Evolutionary conservation across 148 eudicot genomes (phyloP).

Genomic region (Camellia sinensis): DNA sequence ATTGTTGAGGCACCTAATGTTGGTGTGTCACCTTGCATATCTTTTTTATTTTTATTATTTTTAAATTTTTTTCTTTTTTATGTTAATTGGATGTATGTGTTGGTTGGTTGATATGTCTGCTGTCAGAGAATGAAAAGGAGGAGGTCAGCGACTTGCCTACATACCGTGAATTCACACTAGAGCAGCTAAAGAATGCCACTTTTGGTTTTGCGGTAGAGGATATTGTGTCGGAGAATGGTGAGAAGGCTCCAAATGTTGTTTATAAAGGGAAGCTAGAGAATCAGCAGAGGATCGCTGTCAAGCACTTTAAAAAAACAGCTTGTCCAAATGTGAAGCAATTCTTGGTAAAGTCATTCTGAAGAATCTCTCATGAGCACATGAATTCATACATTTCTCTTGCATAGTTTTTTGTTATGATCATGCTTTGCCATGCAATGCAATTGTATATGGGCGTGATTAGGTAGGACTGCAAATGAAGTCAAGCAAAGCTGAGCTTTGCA

Average conservation of each 20-base stretch:
- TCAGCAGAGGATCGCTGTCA: constrained; percentile 58
- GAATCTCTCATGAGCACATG: no score
- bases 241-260: constrained; percentile 70
- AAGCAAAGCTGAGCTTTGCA: no score
- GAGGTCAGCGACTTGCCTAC: constrained; percentile 33
- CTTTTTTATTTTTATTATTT: no score
- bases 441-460: no score
- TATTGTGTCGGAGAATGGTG: constrained; percentile 69
- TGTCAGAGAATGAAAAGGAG: constrained; percentile 38
- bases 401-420: no score
- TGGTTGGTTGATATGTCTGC: constrained; percentile 4
- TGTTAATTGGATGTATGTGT: neutral
- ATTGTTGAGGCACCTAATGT: constrained; percentile 41
- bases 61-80: neutral
- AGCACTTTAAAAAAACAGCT: constrained; percentile 60
- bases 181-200: constrained; percentile 66
- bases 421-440: no score
- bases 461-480: no score
- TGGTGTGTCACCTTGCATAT: constrained; percentile 22
- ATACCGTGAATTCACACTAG: constrained; percentile 52
- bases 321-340: constrained; percentile 69
- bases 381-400: no score
- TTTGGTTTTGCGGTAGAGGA: constrained; percentile 64
- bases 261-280: constrained; percentile 70
- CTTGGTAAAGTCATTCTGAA: constrained; percentile 34